A percentile compares a stretch with the other conserved stretches of the same genome.
Evolutionary conservation across 1,284 basidiomycete species (phyloP).

Genomic region (Tilletia indica): DNA sequence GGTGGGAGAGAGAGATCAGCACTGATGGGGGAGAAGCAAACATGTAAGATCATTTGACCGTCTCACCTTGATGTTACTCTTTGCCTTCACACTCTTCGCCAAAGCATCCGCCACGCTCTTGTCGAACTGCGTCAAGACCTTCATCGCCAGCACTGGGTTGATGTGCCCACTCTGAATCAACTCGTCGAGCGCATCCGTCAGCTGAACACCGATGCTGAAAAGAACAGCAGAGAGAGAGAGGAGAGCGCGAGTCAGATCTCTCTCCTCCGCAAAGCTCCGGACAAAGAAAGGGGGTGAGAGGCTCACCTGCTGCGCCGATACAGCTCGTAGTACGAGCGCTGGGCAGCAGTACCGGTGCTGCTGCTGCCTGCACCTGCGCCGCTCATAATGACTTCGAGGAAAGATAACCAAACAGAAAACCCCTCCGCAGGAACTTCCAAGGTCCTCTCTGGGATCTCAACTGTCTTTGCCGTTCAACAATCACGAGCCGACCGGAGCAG

Average conservation of each 20-base stretch:
- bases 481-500: no score
- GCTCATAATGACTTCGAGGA: neutral
- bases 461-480: no score
- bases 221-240: neutral
- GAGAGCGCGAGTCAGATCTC: neutral
- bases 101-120: slow-evolving; percentile 53
- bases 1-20: neutral
- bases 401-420: no score
- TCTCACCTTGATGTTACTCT: slow-evolving; percentile 47
- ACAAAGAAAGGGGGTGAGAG: neutral
- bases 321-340: slow-evolving; percentile 25
- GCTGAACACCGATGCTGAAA: slow-evolving; percentile 85
- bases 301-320: slow-evolving; percentile 27
- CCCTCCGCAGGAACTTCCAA: no score
- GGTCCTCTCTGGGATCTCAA: no score
- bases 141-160: slow-evolving; percentile 95
- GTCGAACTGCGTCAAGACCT: slow-evolving; percentile 68
- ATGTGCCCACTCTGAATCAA: slow-evolving; percentile 95
- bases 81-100: slow-evolving; percentile 49
- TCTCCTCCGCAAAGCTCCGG: neutral
- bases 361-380: neutral
- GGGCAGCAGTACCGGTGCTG: neutral
- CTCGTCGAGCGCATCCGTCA: slow-evolving; percentile 98
- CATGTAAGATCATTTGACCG: no score
- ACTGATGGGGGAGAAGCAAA: neutral